Percentiles rank a stretch among this genome's conserved stretches.
These are phyloP conservation scores for Neopestalotiopsis clavispora DNA, from an alignment of 2,329 filamentous ascomycete species.

Conservation along the genomic window DNA sequence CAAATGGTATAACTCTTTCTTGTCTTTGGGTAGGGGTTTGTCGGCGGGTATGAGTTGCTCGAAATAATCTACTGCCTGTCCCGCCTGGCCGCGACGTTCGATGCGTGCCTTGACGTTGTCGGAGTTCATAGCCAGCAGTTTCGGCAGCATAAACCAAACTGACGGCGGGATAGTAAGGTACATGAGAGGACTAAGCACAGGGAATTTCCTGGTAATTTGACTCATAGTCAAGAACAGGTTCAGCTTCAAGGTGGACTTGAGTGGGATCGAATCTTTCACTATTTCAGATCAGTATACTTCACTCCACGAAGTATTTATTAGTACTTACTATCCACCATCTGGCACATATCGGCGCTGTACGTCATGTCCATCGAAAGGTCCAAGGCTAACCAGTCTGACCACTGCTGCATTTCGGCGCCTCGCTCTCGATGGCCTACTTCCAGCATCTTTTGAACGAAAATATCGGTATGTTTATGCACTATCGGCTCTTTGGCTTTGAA, in stretches of 20 bases:
- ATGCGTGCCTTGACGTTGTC: conserved; percentile 22
- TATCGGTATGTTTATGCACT: conserved; percentile 27
- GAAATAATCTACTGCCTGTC: conserved; percentile 24
- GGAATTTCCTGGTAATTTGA: conserved; percentile 20
- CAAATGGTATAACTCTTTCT: conserved; percentile 19
- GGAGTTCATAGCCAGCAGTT: conserved; percentile 9
- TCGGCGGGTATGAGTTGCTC: conserved; percentile 23
- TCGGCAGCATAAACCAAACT: background rate
- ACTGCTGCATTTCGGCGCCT: conserved; percentile 22
- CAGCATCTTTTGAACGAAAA: conserved; percentile 25
- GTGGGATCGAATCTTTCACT: conserved; percentile 17
- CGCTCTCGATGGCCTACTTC: background rate
- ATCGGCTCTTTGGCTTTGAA: conserved; percentile 19
- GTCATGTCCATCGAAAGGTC: conserved; percentile 21
- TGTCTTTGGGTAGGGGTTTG: conserved; percentile 3
- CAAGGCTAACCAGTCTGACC: conserved; percentile 26
- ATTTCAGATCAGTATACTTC: background rate
- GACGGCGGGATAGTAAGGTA: conserved; percentile 23
- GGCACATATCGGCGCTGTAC: conserved; percentile 21
- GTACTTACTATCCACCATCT: conserved; percentile 24
- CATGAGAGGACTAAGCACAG: conserved; percentile 21
- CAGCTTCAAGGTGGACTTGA: conserved; percentile 17
- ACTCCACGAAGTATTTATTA: background rate
- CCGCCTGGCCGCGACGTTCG: conserved; percentile 17
- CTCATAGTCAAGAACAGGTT: conserved; percentile 19